Conservation (phyloP, 495 filamentous ascomycete genomes). For the Aspergillus bertholletiae region DNA sequence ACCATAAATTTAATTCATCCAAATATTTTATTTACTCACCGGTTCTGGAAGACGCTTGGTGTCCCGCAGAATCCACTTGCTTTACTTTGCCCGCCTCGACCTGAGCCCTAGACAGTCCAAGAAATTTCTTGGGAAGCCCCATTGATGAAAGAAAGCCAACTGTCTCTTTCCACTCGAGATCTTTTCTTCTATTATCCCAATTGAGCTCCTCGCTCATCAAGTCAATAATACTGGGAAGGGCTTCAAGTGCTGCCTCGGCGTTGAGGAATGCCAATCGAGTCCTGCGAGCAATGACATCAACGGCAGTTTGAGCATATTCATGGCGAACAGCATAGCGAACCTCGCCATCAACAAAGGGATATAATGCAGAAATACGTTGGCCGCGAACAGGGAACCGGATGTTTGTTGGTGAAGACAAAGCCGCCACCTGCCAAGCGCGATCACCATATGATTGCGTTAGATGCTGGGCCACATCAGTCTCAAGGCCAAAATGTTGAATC, state of each 20-base stretch:
- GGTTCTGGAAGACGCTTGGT: slow-evolving; percentile 72
- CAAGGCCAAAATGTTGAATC: slow-evolving; percentile 94
- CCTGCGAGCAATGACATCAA: slow-evolving; percentile 84
- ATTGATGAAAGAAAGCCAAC: slow-evolving; percentile 77
- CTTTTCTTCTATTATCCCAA: slow-evolving; percentile 73
- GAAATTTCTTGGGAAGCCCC: slow-evolving; percentile 77
- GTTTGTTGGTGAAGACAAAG: slow-evolving; percentile 75
- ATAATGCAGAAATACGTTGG: slow-evolving; percentile 73
- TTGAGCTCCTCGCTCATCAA: slow-evolving; percentile 86
- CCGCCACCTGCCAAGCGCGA: slow-evolving; percentile 91
- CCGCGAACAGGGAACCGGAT: slow-evolving; percentile 86
- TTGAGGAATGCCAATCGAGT: slow-evolving; percentile 92
- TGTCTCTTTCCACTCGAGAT: slow-evolving; percentile 81
- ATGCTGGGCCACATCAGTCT: slow-evolving; percentile 93
- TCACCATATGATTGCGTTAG: slow-evolving; percentile 89
- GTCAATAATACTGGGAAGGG: slow-evolving; percentile 84
- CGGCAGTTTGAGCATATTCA: slow-evolving; percentile 92
- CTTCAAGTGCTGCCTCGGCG: slow-evolving; percentile 90
- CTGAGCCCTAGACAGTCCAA: slow-evolving; percentile 66
- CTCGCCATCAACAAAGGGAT: slow-evolving; percentile 97
- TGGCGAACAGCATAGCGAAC: slow-evolving; percentile 84
- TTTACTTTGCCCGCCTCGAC: slow-evolving; percentile 76
- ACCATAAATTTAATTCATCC: not conserved
- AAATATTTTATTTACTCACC: slow-evolving; percentile 39
- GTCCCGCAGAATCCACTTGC: slow-evolving; percentile 64